A percentile compares a stretch with the other conserved stretches of the same genome.
phyloP scores from a whole-genome alignment of 176 grass and related monocot species.

The Triticum turgidum region DNA sequence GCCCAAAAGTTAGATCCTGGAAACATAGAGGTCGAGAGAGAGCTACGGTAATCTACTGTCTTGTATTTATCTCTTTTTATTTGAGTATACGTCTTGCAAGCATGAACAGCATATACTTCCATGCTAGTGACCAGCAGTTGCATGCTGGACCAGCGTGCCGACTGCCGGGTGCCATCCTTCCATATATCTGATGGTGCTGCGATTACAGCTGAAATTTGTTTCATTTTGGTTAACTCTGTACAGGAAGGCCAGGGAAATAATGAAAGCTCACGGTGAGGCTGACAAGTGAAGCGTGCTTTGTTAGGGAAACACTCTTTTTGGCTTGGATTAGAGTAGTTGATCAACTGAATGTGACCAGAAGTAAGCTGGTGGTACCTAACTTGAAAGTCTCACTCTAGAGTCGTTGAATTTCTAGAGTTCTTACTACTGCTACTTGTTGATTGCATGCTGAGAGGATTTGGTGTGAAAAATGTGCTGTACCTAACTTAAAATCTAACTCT shows the following conservation, averaged over 20 bases:
- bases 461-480: no score
- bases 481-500: no score
- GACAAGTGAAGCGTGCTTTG: not conserved
- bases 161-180: not conserved
- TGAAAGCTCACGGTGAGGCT: not conserved
- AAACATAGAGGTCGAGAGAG: conserved; percentile 30
- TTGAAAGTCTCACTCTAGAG: no score
- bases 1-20: conserved; percentile 13
- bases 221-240: not conserved
- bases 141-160: not conserved
- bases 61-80: not conserved
- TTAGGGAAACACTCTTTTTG: no score
- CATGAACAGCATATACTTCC: not conserved
- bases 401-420: no score
- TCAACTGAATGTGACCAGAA: not conserved
- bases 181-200: not conserved
- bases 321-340: not conserved
- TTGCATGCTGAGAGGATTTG: no score
- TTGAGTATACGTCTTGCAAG: no score
- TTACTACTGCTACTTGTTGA: no score
- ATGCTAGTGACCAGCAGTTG: not conserved
- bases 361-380: no score
- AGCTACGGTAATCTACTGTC: not conserved
- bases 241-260: conserved; percentile 6
- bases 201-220: conserved; percentile 12